A percentile compares a stretch with the other conserved stretches of the same genome.
phyloP scores from a whole-genome alignment of 163 green algal genomes.

The Smithsoniella earleae region DNA sequence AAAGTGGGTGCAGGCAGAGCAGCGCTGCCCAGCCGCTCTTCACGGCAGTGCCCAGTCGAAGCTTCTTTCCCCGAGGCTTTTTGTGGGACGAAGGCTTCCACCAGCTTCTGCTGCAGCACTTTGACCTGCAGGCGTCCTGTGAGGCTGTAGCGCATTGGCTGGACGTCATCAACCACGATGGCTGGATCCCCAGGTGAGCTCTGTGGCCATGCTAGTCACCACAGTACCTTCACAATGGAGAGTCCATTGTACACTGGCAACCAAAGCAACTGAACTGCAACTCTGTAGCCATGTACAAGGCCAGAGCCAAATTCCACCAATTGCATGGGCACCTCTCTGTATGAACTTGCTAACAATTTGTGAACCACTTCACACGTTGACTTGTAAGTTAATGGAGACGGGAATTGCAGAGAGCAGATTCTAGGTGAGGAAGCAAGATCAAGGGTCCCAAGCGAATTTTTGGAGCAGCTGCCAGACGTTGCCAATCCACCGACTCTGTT shows the following conservation, averaged over 20 bases:
- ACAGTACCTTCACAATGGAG: no score
- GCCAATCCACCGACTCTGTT: conserved; percentile 92
- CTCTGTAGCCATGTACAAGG: no score
- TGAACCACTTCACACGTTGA: conserved; percentile 5
- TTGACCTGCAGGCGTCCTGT: conserved; percentile 51
- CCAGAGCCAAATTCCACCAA: no score
- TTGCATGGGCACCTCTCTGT: no score
- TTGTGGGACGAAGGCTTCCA: conserved; percentile 98
- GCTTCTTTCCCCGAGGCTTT: conserved; percentile 91
- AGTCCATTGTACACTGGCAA: no score
- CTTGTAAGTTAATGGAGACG: not conserved
- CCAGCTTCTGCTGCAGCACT: conserved; percentile 70
- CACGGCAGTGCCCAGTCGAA: conserved; percentile 71
- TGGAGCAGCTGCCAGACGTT: conserved; percentile 67
- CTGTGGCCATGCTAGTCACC: no score
- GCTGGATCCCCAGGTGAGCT: conserved; percentile 77
- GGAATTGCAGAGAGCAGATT: conserved; percentile 71
- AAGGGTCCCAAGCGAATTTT: conserved; percentile 69
- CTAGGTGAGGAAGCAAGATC: conserved; percentile 69
- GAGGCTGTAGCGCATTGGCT: conserved; percentile 85
- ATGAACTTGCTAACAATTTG: not conserved
- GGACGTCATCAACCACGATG: conserved; percentile 75
- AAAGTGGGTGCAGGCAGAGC: not conserved
- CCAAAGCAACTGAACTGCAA: no score
- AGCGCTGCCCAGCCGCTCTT: conserved; percentile 63